These are phyloP conservation scores for Rhododendron mucronatum DNA, from an alignment of 148 eudicot genomes.

Conservation along the genomic window DNA sequence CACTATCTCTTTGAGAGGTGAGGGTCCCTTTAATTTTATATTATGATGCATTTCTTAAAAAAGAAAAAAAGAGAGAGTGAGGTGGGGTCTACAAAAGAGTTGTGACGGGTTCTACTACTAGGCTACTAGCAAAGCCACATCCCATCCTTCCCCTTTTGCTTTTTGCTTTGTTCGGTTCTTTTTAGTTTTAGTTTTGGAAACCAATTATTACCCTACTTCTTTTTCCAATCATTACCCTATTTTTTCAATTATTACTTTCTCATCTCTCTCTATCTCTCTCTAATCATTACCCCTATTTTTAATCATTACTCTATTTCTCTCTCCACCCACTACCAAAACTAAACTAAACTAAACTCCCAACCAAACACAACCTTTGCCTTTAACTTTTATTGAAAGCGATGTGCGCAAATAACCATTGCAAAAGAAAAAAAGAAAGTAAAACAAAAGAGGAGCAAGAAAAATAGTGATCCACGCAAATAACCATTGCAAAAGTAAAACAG, in stretches of 20 bases:
- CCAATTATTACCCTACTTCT: too few relatives aligned
- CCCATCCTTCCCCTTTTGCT: not conserved
- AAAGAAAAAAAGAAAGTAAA: not conserved
- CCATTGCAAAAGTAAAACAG: not conserved
- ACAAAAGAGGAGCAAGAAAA: not conserved
- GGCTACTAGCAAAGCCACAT: not conserved
- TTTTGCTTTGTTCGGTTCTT: too few relatives aligned
- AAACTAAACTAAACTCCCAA: too few relatives aligned
- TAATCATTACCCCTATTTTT: too few relatives aligned
- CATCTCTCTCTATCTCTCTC: too few relatives aligned
- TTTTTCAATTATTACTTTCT: too few relatives aligned
- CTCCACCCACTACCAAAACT: too few relatives aligned
- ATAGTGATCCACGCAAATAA: not conserved
- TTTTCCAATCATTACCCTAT: too few relatives aligned
- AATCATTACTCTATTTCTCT: too few relatives aligned
- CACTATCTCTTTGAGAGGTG: not conserved
- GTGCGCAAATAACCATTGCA: not conserved
- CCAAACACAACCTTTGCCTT: too few relatives aligned
- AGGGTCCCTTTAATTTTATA: not conserved
- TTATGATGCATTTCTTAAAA: not conserved
- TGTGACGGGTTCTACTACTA: not conserved
- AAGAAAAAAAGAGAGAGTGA: not conserved
- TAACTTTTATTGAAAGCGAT: constrained; percentile 1
- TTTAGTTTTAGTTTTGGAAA: too few relatives aligned
- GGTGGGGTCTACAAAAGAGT: not conserved